Evolutionary conservation across 306 rosid species (phyloP).

Genomic region (Ceratonia siliqua): DNA sequence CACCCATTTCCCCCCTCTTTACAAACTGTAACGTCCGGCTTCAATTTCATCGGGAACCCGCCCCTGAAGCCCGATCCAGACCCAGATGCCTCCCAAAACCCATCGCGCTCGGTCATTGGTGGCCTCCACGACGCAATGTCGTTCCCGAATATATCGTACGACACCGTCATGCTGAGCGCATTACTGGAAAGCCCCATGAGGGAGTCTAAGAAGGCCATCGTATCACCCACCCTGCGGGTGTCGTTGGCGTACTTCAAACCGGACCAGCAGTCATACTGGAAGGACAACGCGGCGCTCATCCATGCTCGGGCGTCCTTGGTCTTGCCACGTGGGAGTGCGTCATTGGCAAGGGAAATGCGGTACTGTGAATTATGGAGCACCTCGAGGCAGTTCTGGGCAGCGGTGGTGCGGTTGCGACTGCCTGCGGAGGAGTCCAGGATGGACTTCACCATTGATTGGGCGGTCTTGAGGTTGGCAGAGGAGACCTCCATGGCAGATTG

Average conservation of each 20-base stretch:
- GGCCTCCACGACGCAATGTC: constrained; percentile 63
- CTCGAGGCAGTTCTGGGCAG: constrained; percentile 56
- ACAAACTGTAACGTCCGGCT: constrained; percentile 62
- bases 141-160: constrained; percentile 61
- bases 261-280: constrained; percentile 88
- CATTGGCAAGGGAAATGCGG: constrained; percentile 47
- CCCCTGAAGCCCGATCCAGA: constrained; percentile 21
- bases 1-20: constrained; percentile 48
- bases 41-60: constrained; percentile 49
- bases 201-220: constrained; percentile 70
- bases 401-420: constrained; percentile 43
- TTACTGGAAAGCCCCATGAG: constrained; percentile 58
- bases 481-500: constrained; percentile 51
- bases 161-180: constrained; percentile 69
- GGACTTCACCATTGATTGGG: constrained; percentile 47
- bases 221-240: constrained; percentile 47
- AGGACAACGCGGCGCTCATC: constrained; percentile 64
- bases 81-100: constrained; percentile 63
- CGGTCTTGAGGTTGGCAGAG: constrained; percentile 45
- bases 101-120: constrained; percentile 77
- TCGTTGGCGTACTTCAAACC: constrained; percentile 79
- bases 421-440: constrained; percentile 40
- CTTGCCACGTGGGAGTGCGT: constrained; percentile 45
- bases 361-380: constrained; percentile 47
- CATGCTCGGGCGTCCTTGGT: constrained; percentile 72